phyloP scores from a whole-genome alignment of 2,329 filamentous ascomycete species.

The Cladophialophora carrionii region DNA sequence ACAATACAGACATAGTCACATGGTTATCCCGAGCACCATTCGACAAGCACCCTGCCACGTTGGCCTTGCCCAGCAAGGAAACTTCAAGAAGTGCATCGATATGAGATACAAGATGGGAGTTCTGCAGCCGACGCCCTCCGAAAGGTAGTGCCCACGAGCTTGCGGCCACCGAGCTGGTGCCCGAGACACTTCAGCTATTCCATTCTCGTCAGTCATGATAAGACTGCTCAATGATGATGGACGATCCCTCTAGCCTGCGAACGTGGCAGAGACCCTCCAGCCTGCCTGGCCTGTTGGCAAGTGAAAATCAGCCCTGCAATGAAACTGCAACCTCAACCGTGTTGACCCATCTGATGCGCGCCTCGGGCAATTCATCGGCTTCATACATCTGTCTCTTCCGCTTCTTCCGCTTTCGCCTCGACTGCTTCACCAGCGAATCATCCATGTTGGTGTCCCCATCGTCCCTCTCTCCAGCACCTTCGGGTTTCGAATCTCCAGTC shows the following conservation, averaged over 20 bases:
- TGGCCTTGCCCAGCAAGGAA: background rate
- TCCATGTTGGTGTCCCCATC: slow-evolving; percentile 28
- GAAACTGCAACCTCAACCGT: slow-evolving; percentile 52
- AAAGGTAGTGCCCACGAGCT: background rate
- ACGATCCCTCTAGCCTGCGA: background rate
- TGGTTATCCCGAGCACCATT: background rate
- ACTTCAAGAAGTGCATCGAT: background rate
- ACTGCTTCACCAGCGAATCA: slow-evolving; percentile 31
- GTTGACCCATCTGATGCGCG: slow-evolving; percentile 52
- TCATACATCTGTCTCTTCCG: slow-evolving; percentile 40
- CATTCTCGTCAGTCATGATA: background rate
- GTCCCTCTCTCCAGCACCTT: slow-evolving; percentile 1
- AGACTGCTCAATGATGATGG: background rate
- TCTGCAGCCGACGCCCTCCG: background rate
- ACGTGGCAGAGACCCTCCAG: background rate
- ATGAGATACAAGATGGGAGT: background rate
- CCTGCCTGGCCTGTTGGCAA: background rate
- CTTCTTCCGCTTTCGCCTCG: slow-evolving; percentile 39
- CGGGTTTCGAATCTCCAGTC: background rate
- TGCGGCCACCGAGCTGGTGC: too few relatives aligned
- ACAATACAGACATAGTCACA: background rate
- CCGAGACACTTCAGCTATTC: background rate
- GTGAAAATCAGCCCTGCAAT: slow-evolving; percentile 40
- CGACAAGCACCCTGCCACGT: background rate
- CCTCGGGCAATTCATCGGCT: slow-evolving; percentile 48